A percentile compares a stretch with the other conserved stretches of the same genome.
These are phyloP conservation scores for Stachybotrys echinatus DNA, from an alignment of 2,329 filamentous ascomycete genomes.

Conservation along the genomic window DNA sequence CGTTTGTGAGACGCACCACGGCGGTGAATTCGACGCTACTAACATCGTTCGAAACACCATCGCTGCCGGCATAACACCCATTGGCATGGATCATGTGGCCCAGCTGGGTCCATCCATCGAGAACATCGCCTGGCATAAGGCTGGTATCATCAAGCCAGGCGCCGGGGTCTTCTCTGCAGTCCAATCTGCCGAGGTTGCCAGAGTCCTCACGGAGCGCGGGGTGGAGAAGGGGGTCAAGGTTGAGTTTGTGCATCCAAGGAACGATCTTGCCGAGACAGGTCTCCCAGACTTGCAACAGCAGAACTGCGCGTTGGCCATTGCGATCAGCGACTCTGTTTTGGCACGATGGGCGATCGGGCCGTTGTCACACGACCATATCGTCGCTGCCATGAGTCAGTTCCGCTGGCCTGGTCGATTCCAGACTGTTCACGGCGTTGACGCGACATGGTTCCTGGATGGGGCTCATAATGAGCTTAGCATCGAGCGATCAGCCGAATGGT, in stretches of 20 bases:
- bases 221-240: conserved; percentile 23
- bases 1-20: conserved; percentile 38
- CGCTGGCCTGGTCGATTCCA: conserved; percentile 28
- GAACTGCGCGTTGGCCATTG: conserved; percentile 25
- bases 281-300: conserved; percentile 20
- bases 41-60: conserved; percentile 38
- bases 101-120: conserved; percentile 38
- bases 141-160: conserved; percentile 40
- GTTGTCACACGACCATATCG: conserved; percentile 16
- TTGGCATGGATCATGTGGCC: conserved; percentile 42
- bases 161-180: conserved; percentile 30
- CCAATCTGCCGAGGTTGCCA: conserved; percentile 20
- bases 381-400: conserved; percentile 16
- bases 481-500: conserved; percentile 27
- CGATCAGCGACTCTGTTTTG: conserved; percentile 17
- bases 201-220: conserved; percentile 29
- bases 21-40: conserved; percentile 42
- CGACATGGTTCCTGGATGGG: conserved; percentile 33
- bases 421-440: conserved; percentile 13
- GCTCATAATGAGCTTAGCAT: conserved; percentile 37
- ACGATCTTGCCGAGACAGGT: conserved; percentile 5
- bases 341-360: conserved; percentile 10
- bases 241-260: conserved; percentile 17
- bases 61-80: conserved; percentile 36
- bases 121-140: conserved; percentile 46